phyloP scores from a whole-genome alignment of 2,329 filamentous ascomycete genomes.

The Colletotrichum sp. region DNA sequence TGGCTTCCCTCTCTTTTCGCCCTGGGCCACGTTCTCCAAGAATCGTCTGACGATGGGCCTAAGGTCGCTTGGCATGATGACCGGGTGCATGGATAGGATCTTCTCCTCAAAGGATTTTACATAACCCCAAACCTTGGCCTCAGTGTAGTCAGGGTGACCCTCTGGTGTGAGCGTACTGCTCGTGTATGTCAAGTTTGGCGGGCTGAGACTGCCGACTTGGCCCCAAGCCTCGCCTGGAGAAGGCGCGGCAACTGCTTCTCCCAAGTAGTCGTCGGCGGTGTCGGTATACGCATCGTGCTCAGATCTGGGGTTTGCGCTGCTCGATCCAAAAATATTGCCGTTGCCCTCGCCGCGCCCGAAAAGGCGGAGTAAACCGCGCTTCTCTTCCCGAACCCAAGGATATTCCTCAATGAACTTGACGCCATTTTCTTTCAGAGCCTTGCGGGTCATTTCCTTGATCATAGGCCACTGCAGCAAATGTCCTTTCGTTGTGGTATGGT shows the following conservation, averaged over 20 bases:
- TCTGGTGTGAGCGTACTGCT: conserved; percentile 45
- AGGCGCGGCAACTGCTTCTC: conserved; percentile 58
- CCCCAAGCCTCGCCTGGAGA: conserved; percentile 65
- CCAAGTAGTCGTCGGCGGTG: conserved; percentile 48
- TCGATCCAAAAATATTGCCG: conserved; percentile 55
- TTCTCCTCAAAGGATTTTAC: conserved; percentile 64
- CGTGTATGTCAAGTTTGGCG: conserved; percentile 40
- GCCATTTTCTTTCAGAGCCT: conserved; percentile 51
- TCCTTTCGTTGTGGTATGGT: conserved; percentile 91
- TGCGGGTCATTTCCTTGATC: conserved; percentile 67
- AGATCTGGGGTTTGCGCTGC: not conserved
- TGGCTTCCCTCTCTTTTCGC: conserved; percentile 1
- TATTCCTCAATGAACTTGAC: conserved; percentile 70
- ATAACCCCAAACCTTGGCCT: conserved; percentile 55
- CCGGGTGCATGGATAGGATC: conserved; percentile 70
- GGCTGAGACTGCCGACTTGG: conserved; percentile 57
- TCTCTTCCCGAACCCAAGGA: conserved; percentile 77
- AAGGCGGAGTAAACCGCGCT: conserved; percentile 74
- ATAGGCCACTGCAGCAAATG: conserved; percentile 76
- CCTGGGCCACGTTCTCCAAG: conserved; percentile 49
- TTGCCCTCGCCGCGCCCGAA: conserved; percentile 81
- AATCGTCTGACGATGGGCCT: conserved; percentile 59
- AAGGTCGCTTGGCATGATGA: conserved; percentile 60
- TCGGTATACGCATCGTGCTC: conserved; percentile 30
- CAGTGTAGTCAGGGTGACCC: conserved; percentile 60